Evolutionary conservation across 805 yeast genomes (phyloP), one percentile per base, ranked within the genome.

Genomic region (Candida montana): DNA sequence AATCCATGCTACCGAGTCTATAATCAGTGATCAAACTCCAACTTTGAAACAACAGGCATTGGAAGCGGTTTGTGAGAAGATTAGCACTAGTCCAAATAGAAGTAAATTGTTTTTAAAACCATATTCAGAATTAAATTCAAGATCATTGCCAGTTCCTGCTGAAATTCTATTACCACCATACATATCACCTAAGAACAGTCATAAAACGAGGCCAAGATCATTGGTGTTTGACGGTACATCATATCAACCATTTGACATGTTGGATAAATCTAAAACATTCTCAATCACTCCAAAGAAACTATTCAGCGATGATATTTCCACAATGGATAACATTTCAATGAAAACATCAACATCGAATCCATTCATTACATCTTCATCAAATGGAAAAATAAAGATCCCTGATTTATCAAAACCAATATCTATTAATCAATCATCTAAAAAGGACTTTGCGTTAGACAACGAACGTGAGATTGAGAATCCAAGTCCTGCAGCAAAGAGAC

Each of bases 221-320:
- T 47, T 67, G n/a, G 45, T 67, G 1, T 67, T 52, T 47, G 66
- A 67, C 42, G 72, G 72, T 9, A 46, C 48, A 9, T 57, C 57
- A 8, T 67, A 67, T 44, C 65, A 64, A 28, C 54, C 59, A 2
- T 31, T 54, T 1, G 56, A 50, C 15, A 18, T 28, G 10, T 16
- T 40, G 24, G 40, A 40, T 23, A 31, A 26, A 16, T 31, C 40
- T 4, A 40, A 33, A 19, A 28, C 29, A 1, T 29, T 33, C 15
- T 29, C 38, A 13, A 13, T 4, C n/a, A 23, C 27, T 15, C 40
- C 40, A 21, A 38, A 31, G 34, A 32, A 28, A 23, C 27, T 26
- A 8, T 36, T 33, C 11, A 13, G 20, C 4, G 27, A 16, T 15
- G 21, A 21, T n/a, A 7, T n/a, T n/a, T n/a, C n/a, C n/a, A n/a